phyloP scores from a whole-genome alignment of 1,139 yeast species.

The Suhomyces choctaworum region DNA sequence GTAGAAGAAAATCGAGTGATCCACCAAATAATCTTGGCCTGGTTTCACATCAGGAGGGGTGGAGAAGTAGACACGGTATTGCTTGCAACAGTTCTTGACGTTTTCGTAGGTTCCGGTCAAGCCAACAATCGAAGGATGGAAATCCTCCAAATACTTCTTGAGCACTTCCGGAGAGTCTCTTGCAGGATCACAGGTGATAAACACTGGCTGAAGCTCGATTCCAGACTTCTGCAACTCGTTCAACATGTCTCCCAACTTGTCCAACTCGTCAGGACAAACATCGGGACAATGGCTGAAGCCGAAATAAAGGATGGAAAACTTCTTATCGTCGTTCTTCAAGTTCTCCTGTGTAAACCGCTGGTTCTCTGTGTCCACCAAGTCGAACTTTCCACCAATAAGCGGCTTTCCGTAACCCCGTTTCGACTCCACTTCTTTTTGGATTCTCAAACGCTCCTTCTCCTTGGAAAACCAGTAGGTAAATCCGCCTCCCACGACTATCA shows the following conservation, averaged over 20 bases:
- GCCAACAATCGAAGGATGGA: slow-evolving; percentile 86
- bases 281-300: slow-evolving; percentile 98
- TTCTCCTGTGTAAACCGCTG: slow-evolving; percentile 73
- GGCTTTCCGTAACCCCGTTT: slow-evolving; percentile 92
- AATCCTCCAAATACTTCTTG: slow-evolving; percentile 76
- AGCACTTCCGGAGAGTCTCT: slow-evolving; percentile 86
- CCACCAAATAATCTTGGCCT: slow-evolving; percentile 94
- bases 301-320: slow-evolving; percentile 80
- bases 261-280: slow-evolving; percentile 96
- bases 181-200: slow-evolving; percentile 95
- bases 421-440: slow-evolving; percentile 77
- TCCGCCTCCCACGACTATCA: slow-evolving; percentile 67
- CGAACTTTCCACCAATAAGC: slow-evolving; percentile 87
- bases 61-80: slow-evolving; percentile 89
- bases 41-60: slow-evolving; percentile 93
- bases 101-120: slow-evolving; percentile 88
- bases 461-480: slow-evolving; percentile 66
- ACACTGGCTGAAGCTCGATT: slow-evolving; percentile 74
- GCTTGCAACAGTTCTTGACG: slow-evolving; percentile 79
- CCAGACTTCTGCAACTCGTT: slow-evolving; percentile 56
- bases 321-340: slow-evolving; percentile 56
- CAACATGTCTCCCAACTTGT: slow-evolving; percentile 80
- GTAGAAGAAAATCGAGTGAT: slow-evolving; percentile 94
- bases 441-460: slow-evolving; percentile 72
- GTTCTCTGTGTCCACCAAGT: slow-evolving; percentile 68